Evolutionary conservation across 441 rosid species (phyloP).

Genomic region (Erodium trifolium): DNA sequence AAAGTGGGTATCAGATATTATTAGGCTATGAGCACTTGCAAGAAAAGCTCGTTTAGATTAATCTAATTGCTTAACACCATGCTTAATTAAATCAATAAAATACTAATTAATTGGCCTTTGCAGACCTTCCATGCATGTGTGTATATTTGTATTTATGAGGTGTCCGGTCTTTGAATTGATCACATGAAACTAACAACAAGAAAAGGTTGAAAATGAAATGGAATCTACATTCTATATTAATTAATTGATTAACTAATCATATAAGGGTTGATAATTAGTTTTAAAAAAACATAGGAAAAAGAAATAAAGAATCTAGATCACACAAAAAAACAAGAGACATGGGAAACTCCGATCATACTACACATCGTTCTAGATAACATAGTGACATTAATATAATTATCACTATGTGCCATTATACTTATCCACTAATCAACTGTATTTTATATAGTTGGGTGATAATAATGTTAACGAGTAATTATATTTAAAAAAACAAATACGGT

Average conservation of each 20-base stretch:
- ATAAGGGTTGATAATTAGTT: not conserved
- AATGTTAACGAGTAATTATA: too few relatives aligned
- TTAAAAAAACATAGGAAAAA: not conserved
- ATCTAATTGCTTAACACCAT: not conserved
- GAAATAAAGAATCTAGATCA: not conserved
- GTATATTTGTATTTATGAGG: not conserved
- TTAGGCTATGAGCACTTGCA: constrained; percentile 1
- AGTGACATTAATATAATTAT: too few relatives aligned
- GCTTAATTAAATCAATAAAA: not conserved
- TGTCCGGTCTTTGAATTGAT: not conserved
- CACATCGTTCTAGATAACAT: not conserved
- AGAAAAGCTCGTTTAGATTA: not conserved
- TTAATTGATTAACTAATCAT: not conserved
- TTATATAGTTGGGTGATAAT: too few relatives aligned
- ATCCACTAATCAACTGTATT: too few relatives aligned
- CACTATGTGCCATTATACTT: too few relatives aligned
- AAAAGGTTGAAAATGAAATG: not conserved
- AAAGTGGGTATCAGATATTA: constrained; percentile 25
- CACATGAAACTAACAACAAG: constrained; percentile 1
- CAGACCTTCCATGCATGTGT: not conserved
- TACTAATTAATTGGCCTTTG: not conserved
- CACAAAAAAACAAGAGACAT: not conserved
- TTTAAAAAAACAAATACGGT: too few relatives aligned
- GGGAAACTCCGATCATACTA: not conserved
- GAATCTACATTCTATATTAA: not conserved